These are phyloP conservation scores for Zoysia pacifica DNA, from an alignment of 176 grass and related monocot species.

Conservation along the genomic window DNA sequence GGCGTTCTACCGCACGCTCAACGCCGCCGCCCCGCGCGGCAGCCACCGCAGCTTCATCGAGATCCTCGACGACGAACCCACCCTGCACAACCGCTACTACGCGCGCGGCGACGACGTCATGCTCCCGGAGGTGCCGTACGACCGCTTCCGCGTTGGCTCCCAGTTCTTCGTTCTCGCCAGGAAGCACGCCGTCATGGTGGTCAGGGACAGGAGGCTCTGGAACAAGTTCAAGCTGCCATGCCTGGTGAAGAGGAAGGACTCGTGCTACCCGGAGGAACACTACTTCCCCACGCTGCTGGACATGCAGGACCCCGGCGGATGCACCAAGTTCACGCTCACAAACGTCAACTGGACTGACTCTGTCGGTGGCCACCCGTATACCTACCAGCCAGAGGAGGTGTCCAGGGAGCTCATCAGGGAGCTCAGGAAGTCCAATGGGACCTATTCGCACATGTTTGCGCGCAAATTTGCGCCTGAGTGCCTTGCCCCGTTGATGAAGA, in stretches of 20 bases:
- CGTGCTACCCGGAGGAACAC: constrained; percentile 96
- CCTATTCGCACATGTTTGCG: constrained; percentile 78
- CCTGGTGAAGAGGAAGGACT: constrained; percentile 51
- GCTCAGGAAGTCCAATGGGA: constrained; percentile 82
- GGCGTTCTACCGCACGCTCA: constrained; percentile 52
- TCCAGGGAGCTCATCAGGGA: constrained; percentile 58
- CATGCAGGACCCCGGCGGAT: constrained; percentile 81
- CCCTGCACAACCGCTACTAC: constrained; percentile 68
- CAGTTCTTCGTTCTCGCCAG: constrained; percentile 89
- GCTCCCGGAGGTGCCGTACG: constrained; percentile 85
- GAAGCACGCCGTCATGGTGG: constrained; percentile 75
- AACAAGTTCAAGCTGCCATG: constrained; percentile 93
- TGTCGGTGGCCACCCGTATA: constrained; percentile 70
- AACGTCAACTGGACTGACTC: constrained; percentile 90
- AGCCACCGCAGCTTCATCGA: constrained; percentile 90
- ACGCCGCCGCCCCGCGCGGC: constrained; percentile 5
- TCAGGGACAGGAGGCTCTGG: constrained; percentile 83
- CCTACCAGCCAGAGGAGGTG: constrained; percentile 71
- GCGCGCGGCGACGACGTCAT: constrained; percentile 78
- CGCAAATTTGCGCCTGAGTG: constrained; percentile 68
- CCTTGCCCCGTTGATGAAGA: constrained; percentile 66
- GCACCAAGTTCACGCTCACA: constrained; percentile 79
- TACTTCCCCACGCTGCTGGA: constrained; percentile 95
- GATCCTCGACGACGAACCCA: constrained; percentile 72
- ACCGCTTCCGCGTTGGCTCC: constrained; percentile 76